A percentile compares a stretch with the other conserved stretches of the same genome.
Evolutionary conservation across 768 basidiomycete species (phyloP).

Genomic region (Gloeopeniophorella convolvens): DNA sequence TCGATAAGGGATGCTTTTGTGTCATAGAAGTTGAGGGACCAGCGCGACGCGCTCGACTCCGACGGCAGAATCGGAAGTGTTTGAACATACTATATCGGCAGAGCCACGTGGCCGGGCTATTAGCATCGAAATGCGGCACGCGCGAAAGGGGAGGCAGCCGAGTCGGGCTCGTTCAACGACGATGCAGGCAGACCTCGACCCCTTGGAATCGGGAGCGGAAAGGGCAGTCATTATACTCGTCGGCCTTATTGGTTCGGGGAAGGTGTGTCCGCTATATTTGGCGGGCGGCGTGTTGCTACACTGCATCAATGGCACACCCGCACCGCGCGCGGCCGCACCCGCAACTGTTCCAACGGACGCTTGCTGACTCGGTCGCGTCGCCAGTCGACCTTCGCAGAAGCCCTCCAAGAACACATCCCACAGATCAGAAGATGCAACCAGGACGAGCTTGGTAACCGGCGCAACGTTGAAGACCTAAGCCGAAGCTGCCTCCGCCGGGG

Average conservation of each 20-base stretch:
- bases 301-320: neutral
- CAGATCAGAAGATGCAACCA: conserved; percentile 68
- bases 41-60: conserved; percentile 13
- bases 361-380: too few species aligned
- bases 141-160: conserved; percentile 5
- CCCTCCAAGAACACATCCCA: conserved; percentile 56
- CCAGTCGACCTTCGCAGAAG: conserved; percentile 69
- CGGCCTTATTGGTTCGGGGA: conserved; percentile 1
- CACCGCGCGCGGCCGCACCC: neutral
- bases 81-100: conserved; percentile 19
- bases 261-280: conserved; percentile 1
- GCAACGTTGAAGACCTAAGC: conserved; percentile 56
- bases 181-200: conserved; percentile 7
- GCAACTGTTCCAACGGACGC: too few species aligned
- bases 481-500: conserved; percentile 46
- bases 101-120: conserved; percentile 15
- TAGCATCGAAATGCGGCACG: neutral
- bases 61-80: conserved; percentile 6
- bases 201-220: conserved; percentile 9
- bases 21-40: conserved; percentile 13
- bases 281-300: neutral
- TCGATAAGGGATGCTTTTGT: conserved; percentile 18
- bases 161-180: conserved; percentile 17
- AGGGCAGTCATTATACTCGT: conserved; percentile 12
- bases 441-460: conserved; percentile 68